A percentile compares a stretch with the other conserved stretches of the same genome.
phyloP scores from a whole-genome alignment of 352 stramenopile genomes.

The Thraustochytrium aureum region DNA sequence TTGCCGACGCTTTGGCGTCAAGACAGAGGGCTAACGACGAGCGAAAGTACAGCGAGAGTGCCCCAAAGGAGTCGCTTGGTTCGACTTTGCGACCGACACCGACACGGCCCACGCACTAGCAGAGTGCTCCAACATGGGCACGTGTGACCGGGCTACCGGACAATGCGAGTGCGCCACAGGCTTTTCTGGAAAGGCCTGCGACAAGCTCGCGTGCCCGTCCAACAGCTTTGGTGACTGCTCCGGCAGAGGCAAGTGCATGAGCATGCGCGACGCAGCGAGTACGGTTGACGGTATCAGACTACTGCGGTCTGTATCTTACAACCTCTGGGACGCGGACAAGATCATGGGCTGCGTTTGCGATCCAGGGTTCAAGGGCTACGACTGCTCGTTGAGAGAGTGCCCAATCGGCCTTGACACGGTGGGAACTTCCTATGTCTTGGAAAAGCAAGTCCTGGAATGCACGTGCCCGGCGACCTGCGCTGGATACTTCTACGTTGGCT shows the following conservation, averaged over 20 bases:
- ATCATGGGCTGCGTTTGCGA: constrained; percentile 83
- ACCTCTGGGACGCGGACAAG: constrained; percentile 65
- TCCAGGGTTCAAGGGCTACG: constrained; percentile 70
- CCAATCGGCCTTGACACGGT: constrained; percentile 78
- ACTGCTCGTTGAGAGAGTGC: constrained; percentile 75
- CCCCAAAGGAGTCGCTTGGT: constrained; percentile 58
- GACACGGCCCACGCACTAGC: constrained; percentile 63
- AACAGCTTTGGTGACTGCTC: constrained; percentile 71
- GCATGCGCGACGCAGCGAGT: constrained; percentile 66
- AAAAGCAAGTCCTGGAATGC: constrained; percentile 75
- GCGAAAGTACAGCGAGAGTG: no score
- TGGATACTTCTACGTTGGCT: constrained; percentile 77
- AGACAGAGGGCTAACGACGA: no score
- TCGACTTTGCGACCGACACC: constrained; percentile 21
- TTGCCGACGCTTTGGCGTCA: no score
- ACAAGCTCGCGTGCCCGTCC: constrained; percentile 64
- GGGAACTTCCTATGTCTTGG: constrained; percentile 74
- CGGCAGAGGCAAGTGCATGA: constrained; percentile 70
- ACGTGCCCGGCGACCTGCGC: constrained; percentile 60
- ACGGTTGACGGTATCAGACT: constrained; percentile 29
- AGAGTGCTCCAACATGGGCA: constrained; percentile 71
- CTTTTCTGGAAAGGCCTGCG: constrained; percentile 74
- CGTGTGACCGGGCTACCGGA: constrained; percentile 65
- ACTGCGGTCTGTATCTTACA: constrained; percentile 62
- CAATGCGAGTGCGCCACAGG: constrained; percentile 67